phyloP scores from a whole-genome alignment of 805 yeast species.

The Metschnikowia vanudenii region DNA sequence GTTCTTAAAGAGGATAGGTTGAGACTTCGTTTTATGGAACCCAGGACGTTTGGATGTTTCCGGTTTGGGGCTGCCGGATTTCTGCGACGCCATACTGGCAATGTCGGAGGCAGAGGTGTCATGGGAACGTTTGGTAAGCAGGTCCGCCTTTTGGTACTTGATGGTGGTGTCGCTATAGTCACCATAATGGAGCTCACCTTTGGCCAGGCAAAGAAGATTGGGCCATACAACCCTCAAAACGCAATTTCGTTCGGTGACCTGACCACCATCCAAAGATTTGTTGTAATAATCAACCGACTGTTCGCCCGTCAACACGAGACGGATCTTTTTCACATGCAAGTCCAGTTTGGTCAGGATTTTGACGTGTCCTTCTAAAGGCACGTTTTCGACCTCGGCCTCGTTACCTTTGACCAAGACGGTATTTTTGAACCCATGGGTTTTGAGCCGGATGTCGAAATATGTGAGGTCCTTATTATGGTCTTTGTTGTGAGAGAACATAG shows the following conservation, averaged over 20 bases:
- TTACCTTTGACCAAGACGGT: constrained; percentile 43
- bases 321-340: constrained; percentile 37
- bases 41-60: constrained; percentile 23
- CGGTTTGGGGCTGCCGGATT: constrained; percentile 8
- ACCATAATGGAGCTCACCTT: constrained; percentile 41
- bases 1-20: constrained; percentile 23
- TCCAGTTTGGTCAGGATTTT: constrained; percentile 46
- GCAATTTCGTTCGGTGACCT: constrained; percentile 38
- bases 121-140: constrained; percentile 10
- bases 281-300: constrained; percentile 42
- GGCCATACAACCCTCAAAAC: constrained; percentile 48
- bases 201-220: constrained; percentile 40
- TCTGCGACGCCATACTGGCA: constrained; percentile 2
- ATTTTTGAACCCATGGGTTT: constrained; percentile 42
- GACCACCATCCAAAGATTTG: constrained; percentile 30
- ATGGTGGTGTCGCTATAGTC: constrained; percentile 40
- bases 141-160: constrained; percentile 21
- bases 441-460: constrained; percentile 38
- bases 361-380: constrained; percentile 46
- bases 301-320: constrained; percentile 43
- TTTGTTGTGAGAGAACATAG: constrained; percentile 16
- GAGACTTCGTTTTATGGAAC: constrained; percentile 32
- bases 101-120: constrained; percentile 16
- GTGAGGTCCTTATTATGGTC: constrained; percentile 24
- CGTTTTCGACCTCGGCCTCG: constrained; percentile 43